These are phyloP conservation scores for Sarocladiaceae sp. DNA, from an alignment of 2,329 filamentous ascomycete species.

Conservation along the genomic window DNA sequence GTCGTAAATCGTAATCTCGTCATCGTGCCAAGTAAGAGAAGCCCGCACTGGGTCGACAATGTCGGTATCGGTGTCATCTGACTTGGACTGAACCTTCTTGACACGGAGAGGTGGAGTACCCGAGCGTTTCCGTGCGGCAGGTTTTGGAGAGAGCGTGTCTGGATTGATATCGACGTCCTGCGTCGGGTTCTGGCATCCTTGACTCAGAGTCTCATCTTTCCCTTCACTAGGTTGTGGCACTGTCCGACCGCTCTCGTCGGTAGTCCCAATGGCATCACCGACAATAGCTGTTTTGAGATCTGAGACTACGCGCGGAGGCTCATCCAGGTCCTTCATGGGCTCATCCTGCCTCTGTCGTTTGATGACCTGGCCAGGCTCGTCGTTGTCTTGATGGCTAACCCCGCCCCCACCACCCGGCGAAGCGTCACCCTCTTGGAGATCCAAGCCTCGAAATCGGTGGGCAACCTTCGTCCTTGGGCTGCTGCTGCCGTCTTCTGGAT, in stretches of 20 bases:
- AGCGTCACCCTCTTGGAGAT: conserved; percentile 40
- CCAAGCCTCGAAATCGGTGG: conserved; percentile 45
- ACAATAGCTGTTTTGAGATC: neutral
- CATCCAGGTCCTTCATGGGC: conserved; percentile 21
- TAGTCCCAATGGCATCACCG: neutral
- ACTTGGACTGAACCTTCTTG: conserved; percentile 17
- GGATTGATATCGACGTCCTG: neutral
- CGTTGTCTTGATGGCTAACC: conserved; percentile 20
- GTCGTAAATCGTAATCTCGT: conserved; percentile 62
- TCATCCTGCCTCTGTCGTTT: conserved; percentile 33
- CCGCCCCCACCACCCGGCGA: conserved; percentile 20
- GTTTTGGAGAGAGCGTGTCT: neutral
- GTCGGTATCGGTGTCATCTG: conserved; percentile 20
- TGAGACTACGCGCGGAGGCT: neutral
- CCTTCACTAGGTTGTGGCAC: neutral
- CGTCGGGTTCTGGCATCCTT: conserved; percentile 2
- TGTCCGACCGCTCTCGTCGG: conserved; percentile 2
- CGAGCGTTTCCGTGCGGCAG: conserved; percentile 21
- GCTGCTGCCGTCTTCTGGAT: conserved; percentile 38
- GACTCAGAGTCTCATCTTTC: neutral
- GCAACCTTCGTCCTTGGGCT: conserved; percentile 49
- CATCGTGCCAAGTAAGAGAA: conserved; percentile 59
- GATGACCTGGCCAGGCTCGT: conserved; percentile 15
- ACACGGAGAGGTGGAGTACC: conserved; percentile 33
- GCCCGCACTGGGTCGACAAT: conserved; percentile 49